Evolutionary conservation across 805 yeast genomes (phyloP).

Genomic region (Candida tibetensis): DNA sequence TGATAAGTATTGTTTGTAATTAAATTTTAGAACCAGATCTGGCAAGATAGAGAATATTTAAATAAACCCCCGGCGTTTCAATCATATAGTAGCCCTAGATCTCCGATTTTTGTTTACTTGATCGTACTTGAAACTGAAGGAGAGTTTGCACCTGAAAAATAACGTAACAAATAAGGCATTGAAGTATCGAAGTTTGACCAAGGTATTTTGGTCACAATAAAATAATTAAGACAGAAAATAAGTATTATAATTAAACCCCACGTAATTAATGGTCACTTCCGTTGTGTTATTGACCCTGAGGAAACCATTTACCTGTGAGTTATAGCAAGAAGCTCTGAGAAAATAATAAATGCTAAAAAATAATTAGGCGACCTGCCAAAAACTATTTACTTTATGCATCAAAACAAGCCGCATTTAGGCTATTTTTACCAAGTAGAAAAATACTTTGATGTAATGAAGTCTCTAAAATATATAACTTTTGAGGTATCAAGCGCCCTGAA

Average conservation of each 20-base stretch:
- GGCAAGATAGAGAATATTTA: conserved; percentile 6
- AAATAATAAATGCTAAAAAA: neutral
- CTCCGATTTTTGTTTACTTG: too few species aligned
- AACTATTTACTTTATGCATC: too few species aligned
- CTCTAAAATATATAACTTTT: neutral
- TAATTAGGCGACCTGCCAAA: neutral
- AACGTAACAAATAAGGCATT: conserved; percentile 5
- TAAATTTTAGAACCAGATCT: conserved; percentile 2
- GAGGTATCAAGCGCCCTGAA: neutral
- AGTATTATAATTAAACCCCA: neutral
- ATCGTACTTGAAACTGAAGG: conserved; percentile 5
- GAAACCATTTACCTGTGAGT: too few species aligned
- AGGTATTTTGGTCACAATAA: conserved; percentile 3
- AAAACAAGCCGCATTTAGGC: conserved; percentile 1
- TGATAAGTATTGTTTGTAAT: too few species aligned
- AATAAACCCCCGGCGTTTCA: too few species aligned
- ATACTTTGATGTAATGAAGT: neutral
- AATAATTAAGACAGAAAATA: neutral
- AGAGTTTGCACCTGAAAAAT: conserved; percentile 1
- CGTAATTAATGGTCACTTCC: too few species aligned
- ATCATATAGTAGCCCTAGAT: too few species aligned
- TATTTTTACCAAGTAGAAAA: too few species aligned
- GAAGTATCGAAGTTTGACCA: conserved; percentile 8
- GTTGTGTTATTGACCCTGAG: too few species aligned
- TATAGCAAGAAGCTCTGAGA: neutral